These are phyloP conservation scores for Lactarius hatsudake DNA, from an alignment of 768 basidiomycete genomes.

Conservation along the genomic window DNA sequence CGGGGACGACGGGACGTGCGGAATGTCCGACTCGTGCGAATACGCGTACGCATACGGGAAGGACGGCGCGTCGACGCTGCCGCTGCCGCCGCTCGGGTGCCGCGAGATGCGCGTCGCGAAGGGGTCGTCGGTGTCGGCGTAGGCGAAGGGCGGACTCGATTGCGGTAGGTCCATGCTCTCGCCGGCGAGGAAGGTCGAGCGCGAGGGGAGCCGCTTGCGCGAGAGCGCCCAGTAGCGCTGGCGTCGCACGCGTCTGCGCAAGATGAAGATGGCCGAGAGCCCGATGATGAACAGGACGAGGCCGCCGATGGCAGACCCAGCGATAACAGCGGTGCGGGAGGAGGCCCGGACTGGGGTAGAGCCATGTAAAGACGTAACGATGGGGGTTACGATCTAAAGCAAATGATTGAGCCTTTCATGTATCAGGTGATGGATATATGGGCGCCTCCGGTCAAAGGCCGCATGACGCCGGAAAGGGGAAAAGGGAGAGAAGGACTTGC, in stretches of 20 bases:
- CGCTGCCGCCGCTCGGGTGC: not conserved
- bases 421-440: not conserved
- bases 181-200: conserved; percentile 17
- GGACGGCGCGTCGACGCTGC: not conserved
- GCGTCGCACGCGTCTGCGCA: conserved; percentile 12
- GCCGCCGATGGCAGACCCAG: conserved; percentile 20
- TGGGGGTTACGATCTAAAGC: conserved; percentile 20
- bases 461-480: not conserved
- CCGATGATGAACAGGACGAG: conserved; percentile 10
- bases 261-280: conserved; percentile 16
- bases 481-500: conserved; percentile 5
- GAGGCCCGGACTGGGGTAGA: not conserved
- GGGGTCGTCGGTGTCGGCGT: conserved; percentile 4
- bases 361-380: conserved; percentile 18
- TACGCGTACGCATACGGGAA: not conserved
- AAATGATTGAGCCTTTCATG: not conserved
- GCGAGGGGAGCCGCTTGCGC: conserved; percentile 18
- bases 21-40: not conserved
- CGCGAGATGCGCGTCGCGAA: not conserved
- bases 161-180: conserved; percentile 24
- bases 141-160: not conserved
- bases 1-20: not conserved
- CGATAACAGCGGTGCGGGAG: conserved; percentile 14
- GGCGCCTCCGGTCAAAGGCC: not conserved
- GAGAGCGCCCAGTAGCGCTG: conserved; percentile 21